Conservation (phyloP, 306 rosid genomes). For the Chamaecrista fasciculata region DNA sequence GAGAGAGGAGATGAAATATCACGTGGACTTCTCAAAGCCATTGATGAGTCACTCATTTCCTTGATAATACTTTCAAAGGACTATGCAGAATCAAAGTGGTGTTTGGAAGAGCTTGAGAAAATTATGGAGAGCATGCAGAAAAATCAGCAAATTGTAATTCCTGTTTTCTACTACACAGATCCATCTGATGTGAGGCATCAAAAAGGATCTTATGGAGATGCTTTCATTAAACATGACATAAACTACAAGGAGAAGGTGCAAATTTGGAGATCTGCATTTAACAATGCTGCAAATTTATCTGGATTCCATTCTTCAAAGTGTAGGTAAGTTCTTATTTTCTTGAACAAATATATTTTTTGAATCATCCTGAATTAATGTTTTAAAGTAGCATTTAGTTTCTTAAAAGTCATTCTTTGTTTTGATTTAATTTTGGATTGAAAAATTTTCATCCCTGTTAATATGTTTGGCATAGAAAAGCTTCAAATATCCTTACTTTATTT, state of each 20-base stretch:
- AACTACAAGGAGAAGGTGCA: background rate
- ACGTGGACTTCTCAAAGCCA: background rate
- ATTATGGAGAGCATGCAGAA: background rate
- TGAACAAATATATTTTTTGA: background rate
- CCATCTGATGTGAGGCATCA: background rate
- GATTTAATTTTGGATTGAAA: too few species aligned
- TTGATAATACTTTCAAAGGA: background rate
- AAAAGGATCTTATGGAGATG: background rate
- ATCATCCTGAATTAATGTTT: too few species aligned
- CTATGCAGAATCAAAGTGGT: background rate
- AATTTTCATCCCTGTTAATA: too few species aligned
- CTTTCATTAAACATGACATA: background rate
- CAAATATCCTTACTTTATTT: too few species aligned
- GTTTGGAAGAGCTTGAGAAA: conserved; percentile 3
- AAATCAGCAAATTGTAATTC: background rate
- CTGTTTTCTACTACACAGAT: background rate
- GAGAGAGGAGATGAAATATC: background rate
- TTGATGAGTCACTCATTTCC: background rate
- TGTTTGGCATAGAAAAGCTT: too few species aligned
- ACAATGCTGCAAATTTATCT: background rate
- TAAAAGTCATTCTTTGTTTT: too few species aligned
- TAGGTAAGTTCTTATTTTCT: background rate
- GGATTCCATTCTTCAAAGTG: background rate
- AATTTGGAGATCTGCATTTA: background rate
- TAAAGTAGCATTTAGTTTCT: too few species aligned